Base-by-base conservation (phyloP, 129 eudicot genomes). In the Rutidosis leptorrhynchoides region DNA sequence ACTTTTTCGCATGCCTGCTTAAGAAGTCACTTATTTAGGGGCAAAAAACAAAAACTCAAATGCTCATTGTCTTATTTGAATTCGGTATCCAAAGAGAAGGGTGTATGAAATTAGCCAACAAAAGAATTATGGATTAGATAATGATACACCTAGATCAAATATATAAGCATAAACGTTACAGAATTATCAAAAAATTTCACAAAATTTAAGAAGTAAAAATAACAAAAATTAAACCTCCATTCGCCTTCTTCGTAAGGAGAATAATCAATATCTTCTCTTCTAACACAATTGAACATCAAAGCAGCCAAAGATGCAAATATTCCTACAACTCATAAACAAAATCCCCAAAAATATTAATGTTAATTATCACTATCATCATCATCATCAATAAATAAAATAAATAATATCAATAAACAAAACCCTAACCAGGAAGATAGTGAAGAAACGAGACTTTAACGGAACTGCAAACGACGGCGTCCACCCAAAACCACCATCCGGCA, bases 401-500 rank as follows among this genome's bases (percentile, higher is more conserved):
- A 10, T 24, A 23, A 23, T 10, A 33, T 5, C 29, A 17, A 59
- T 33, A n/a, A 46, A 67, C 15, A 8, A 68, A 75, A 48, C 10
- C 73, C 74, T 67, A 69, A 83, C 98, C 98, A 2, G 98, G 96
- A 5, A 93, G 98, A 55, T 93, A 93, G 74, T 93, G 95, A 66
- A 93, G 82, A 74, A 93, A 93, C 14, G 98, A 85, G 60, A 93
- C 83, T 68, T 81, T 66, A 61, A 93, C 90, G 27, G 91, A 27
- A 66, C 96, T 86, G 69, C 98, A 93, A 27, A 93, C 96, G 32
- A 93, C 98, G 78, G 98, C 98, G 78, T 93, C 98, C 10, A 93
- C 95, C 98, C 98, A 93, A 73, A 93, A 88, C 98, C 98, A 93
- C 98, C 98, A 93, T 0, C 98, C 98, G 21, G 92, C 75, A 10